Conservation (phyloP, 805 yeast species). For the Metschnikowia peoriensis region DNA sequence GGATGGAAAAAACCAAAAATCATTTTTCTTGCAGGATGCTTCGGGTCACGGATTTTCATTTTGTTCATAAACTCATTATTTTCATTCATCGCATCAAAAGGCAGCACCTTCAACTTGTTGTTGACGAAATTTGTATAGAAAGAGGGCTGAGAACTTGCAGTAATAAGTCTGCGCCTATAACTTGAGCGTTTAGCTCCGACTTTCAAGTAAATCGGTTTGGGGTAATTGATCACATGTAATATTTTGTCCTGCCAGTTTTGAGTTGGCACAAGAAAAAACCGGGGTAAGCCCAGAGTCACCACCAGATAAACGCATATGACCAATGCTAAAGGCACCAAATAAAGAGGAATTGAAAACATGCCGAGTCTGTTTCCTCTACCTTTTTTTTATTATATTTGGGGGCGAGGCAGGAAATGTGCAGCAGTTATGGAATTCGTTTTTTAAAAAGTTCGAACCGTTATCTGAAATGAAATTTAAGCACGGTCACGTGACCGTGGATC, state of each 20-base stretch:
- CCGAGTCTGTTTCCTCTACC: background rate
- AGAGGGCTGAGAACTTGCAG: slow-evolving; percentile 36
- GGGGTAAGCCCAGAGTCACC: slow-evolving; percentile 29
- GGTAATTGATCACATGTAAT: slow-evolving; percentile 28
- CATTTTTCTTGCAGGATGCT: slow-evolving; percentile 39
- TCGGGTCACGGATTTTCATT: slow-evolving; percentile 31
- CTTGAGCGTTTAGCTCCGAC: slow-evolving; percentile 39
- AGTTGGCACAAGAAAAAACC: slow-evolving; percentile 38
- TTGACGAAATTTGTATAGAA: slow-evolving; percentile 38
- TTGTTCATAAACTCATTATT: slow-evolving; percentile 23
- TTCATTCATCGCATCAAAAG: slow-evolving; percentile 26
- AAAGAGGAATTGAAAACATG: slow-evolving; percentile 5
- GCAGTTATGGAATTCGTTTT: too few relatives aligned
- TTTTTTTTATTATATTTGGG: too few relatives aligned
- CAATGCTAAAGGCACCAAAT: slow-evolving; percentile 11
- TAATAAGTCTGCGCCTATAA: slow-evolving; percentile 35
- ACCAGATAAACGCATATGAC: slow-evolving; percentile 18
- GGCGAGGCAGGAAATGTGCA: too few relatives aligned
- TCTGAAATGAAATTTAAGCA: too few relatives aligned
- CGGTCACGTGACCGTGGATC: too few relatives aligned
- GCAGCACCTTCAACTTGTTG: slow-evolving; percentile 35
- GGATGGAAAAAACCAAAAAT: slow-evolving; percentile 93
- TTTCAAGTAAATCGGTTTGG: slow-evolving; percentile 35
- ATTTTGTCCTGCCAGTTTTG: slow-evolving; percentile 39
- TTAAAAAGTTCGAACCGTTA: too few relatives aligned